A percentile compares a stretch with the other conserved stretches of the same genome.
Evolutionary conservation across 108 stramenopile genomes (phyloP).

Genomic region (Schizochytrium sp.): DNA sequence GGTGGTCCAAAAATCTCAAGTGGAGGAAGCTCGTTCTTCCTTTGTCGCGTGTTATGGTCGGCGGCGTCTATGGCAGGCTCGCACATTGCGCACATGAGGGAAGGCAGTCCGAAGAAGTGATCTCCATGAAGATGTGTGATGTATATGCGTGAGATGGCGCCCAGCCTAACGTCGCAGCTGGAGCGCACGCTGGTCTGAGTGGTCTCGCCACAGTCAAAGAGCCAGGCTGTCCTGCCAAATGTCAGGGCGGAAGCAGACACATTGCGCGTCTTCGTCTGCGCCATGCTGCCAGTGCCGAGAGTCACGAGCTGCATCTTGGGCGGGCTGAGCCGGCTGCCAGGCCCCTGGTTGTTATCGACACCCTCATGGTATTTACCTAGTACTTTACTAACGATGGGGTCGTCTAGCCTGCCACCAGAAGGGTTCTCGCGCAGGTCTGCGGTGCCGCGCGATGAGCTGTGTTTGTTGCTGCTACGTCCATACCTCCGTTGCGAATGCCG

Average conservation of each 20-base stretch:
- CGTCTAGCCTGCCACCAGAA: no score
- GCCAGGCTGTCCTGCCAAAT: constrained; percentile 4
- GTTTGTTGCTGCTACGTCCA: no score
- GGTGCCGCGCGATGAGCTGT: no score
- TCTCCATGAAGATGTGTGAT: constrained; percentile 67
- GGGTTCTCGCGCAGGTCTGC: no score
- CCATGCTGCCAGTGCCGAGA: constrained; percentile 28
- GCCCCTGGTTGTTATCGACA: neutral
- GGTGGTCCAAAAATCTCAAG: neutral
- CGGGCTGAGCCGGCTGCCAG: neutral
- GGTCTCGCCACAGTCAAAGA: constrained; percentile 67
- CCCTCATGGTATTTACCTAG: neutral
- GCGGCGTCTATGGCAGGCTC: neutral
- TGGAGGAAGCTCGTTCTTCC: neutral
- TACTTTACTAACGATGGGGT: neutral
- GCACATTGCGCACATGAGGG: constrained; percentile 56
- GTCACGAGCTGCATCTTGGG: neutral
- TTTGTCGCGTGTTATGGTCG: neutral
- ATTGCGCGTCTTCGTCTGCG: neutral
- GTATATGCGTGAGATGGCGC: constrained; percentile 39
- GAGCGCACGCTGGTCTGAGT: constrained; percentile 54
- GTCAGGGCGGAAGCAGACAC: constrained; percentile 18
- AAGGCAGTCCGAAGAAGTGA: constrained; percentile 65
- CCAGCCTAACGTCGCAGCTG: neutral
- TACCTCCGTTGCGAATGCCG: no score